Evolutionary conservation across 2,329 filamentous ascomycete genomes (phyloP).

Genomic region (Boeremia lycopersici): DNA sequence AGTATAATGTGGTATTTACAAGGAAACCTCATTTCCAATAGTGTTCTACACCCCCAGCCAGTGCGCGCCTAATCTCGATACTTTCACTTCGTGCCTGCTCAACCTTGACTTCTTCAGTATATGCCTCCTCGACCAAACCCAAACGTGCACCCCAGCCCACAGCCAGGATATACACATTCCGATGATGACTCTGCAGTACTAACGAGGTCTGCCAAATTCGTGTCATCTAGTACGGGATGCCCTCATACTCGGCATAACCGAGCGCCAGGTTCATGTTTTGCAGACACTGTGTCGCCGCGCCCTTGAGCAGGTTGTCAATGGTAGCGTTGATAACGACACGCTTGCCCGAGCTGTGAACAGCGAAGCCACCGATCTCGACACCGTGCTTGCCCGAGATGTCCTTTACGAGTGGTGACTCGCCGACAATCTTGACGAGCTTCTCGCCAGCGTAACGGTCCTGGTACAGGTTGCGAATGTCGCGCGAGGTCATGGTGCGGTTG

Average conservation of each 20-base stretch:
- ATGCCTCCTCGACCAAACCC: slow-evolving; percentile 7
- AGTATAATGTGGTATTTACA: slow-evolving; percentile 19
- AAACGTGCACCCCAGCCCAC: slow-evolving; percentile 3
- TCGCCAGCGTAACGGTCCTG: slow-evolving; percentile 96
- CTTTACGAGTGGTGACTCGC: slow-evolving; percentile 86
- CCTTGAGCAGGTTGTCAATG: slow-evolving; percentile 93
- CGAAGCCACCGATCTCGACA: slow-evolving; percentile 93
- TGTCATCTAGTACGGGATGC: slow-evolving; percentile 65
- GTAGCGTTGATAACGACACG: slow-evolving; percentile 92
- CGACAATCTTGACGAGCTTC: slow-evolving; percentile 90
- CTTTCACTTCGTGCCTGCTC: slow-evolving; percentile 3
- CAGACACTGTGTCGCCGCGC: slow-evolving; percentile 88
- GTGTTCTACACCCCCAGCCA: slow-evolving; percentile 7
- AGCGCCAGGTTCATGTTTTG: slow-evolving; percentile 96
- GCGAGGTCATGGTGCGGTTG: slow-evolving; percentile 82
- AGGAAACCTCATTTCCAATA: slow-evolving; percentile 12
- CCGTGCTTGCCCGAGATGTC: slow-evolving; percentile 83
- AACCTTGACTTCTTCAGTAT: slow-evolving; percentile 4
- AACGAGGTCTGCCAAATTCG: neutral
- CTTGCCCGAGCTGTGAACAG: slow-evolving; percentile 87
- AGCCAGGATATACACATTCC: slow-evolving; percentile 5
- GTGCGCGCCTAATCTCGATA: slow-evolving; percentile 3
- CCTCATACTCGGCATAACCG: slow-evolving; percentile 86
- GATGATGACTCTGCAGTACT: neutral
- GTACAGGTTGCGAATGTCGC: slow-evolving; percentile 92